Percentiles rank a stretch among this genome's conserved stretches.
Evolutionary conservation across 177 flowering plant species (phyloP).

Genomic region (Telopea speciosissima): DNA sequence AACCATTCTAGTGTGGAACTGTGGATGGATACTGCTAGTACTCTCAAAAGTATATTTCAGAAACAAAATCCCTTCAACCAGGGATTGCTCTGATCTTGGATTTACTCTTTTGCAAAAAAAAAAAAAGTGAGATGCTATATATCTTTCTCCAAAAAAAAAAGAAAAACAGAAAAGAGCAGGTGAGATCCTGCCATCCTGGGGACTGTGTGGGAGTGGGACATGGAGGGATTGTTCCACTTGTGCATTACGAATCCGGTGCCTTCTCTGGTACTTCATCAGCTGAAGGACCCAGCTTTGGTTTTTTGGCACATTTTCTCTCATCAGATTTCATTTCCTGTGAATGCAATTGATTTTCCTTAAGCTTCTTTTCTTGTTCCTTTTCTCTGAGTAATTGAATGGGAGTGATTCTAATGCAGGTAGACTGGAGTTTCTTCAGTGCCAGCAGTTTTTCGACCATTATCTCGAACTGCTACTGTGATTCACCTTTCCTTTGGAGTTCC

Average conservation of each 20-base stretch:
- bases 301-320: not conserved
- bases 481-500: conserved; percentile 42
- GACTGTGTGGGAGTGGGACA: too few relatives aligned
- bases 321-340: not conserved
- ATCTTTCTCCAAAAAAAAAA: not conserved
- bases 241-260: not conserved
- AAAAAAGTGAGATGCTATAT: too few relatives aligned
- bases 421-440: conserved; percentile 48
- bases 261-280: not conserved
- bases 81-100: too few relatives aligned
- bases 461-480: conserved; percentile 52
- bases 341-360: conserved; percentile 5
- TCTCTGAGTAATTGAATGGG: conserved; percentile 18
- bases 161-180: too few relatives aligned
- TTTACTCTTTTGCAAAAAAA: too few relatives aligned
- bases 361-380: conserved; percentile 14
- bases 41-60: too few relatives aligned
- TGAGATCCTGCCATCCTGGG: too few relatives aligned
- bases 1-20: too few relatives aligned
- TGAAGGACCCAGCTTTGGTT: not conserved
- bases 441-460: conserved; percentile 52
- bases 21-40: too few relatives aligned
- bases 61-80: too few relatives aligned
- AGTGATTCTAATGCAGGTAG: conserved; percentile 27
- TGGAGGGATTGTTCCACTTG: not conserved